Base-by-base conservation (phyloP, 2,329 filamentous ascomycete species). In the Alternaria hordeiaustralica region DNA sequence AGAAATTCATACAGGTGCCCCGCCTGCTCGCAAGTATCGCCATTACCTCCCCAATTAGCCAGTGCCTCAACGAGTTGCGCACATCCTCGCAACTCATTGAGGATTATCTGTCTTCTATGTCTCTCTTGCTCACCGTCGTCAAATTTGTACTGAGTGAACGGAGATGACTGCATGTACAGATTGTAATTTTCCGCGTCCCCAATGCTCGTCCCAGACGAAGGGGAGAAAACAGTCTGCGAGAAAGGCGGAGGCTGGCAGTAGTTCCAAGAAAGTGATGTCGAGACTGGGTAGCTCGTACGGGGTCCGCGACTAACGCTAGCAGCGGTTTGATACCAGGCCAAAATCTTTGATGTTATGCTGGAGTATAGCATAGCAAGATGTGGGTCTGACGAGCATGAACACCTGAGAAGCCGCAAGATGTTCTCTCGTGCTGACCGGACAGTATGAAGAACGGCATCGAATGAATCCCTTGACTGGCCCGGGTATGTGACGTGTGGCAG, bases 301-400 rank as follows among this genome's bases (percentile, higher is more conserved):
- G 66, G 44, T 1, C 68, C 58, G 18, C 64, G 63, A 41, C 72
- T 68, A 15, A 74, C 63, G 25, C 74, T 74, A 3, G 69, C 74
- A 10, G 74, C 72, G 13, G 75, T 75, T 20, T 75, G 73, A 41
- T 77, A 78, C 76, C 75, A 78, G 25, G 70, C 71, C 26, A 78
- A 25, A 59, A 78, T 73, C 58, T 77, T 78, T 41, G 70, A 72
- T 23, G 72, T 70, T 58, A 78, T 78, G 66, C 75, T 77, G 5
- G 73, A 73, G 68, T 78, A 78, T 4, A 78, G 71, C 75, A 78
- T 78, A 8, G 75, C 75, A 25, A 77, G 72, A 51, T 78, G 76
- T 5, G 76, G 74, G 49, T 77, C 70, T 13, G 71, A 72, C 2
- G 75, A 73, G 65, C 76, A 78, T 13, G 73, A 65, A 61, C 76